phyloP scores from a whole-genome alignment of 2,329 filamentous ascomycete species.

The Xylaria sp. region DNA sequence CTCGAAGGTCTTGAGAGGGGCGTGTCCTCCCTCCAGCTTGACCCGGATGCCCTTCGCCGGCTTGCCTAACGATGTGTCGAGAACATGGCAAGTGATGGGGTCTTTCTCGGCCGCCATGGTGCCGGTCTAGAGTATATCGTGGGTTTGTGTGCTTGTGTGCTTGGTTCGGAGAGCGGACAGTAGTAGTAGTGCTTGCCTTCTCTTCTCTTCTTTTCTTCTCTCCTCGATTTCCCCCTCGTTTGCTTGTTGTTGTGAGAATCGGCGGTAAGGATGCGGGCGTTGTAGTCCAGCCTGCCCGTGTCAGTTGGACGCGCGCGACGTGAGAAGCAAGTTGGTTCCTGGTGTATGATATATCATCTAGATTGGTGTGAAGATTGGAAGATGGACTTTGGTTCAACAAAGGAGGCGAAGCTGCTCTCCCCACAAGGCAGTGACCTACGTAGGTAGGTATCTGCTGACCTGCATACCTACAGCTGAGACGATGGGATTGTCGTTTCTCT shows the following conservation, averaged over 20 bases:
- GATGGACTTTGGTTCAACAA: slow-evolving; percentile 1
- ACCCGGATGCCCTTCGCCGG: slow-evolving; percentile 76
- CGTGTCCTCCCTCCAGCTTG: slow-evolving; percentile 62
- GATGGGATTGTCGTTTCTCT: neutral
- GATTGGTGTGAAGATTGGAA: slow-evolving; percentile 6
- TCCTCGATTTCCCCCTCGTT: neutral
- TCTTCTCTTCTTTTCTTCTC: neutral
- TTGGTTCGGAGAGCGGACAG: neutral
- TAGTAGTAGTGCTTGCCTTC: neutral
- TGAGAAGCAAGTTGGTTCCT: neutral
- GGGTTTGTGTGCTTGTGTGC: neutral
- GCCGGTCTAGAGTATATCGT: neutral
- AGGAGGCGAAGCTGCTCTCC: slow-evolving; percentile 21
- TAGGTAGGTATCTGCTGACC: no score
- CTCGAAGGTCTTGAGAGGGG: slow-evolving; percentile 64
- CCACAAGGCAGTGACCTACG: neutral
- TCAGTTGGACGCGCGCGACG: neutral
- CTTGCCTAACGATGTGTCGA: slow-evolving; percentile 80
- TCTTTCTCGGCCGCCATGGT: slow-evolving; percentile 59
- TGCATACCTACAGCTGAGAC: no score
- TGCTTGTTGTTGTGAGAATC: neutral
- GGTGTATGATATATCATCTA: slow-evolving; percentile 10
- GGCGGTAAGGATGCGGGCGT: neutral
- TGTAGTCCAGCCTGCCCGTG: neutral
- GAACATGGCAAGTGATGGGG: slow-evolving; percentile 86